Percentiles rank a stretch among this genome's conserved stretches.
phyloP scores from a whole-genome alignment of 225 moss, liverwort and hornwort species.

The Pseudoscleropodium purum region DNA sequence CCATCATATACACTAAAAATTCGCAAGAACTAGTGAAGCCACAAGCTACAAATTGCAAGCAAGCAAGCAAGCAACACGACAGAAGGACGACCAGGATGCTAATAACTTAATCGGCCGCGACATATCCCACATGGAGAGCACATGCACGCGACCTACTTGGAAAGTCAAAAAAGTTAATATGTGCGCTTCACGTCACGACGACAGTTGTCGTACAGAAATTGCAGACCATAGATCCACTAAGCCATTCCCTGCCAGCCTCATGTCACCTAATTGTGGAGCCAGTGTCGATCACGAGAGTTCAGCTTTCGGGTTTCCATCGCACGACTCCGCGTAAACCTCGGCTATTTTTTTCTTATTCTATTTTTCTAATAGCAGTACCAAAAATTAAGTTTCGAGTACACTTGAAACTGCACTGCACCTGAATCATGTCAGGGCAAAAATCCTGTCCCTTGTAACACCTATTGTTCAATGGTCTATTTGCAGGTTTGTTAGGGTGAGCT shows the following conservation, averaged over 20 bases:
- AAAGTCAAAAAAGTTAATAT: background rate
- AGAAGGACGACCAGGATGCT: background rate
- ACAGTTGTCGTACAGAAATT: background rate
- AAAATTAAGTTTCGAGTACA: background rate
- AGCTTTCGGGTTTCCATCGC: background rate
- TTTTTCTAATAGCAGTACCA: background rate
- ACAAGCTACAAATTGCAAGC: background rate
- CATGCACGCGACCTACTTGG: background rate
- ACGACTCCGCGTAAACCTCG: background rate
- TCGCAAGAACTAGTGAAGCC: background rate
- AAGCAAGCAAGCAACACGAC: background rate
- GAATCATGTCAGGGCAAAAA: background rate
- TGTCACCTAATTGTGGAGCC: background rate
- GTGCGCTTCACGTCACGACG: background rate
- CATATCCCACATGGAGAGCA: background rate
- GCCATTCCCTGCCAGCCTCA: background rate
- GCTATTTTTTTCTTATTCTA: background rate
- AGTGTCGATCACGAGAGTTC: background rate
- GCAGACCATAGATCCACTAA: background rate
- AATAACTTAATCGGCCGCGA: background rate
- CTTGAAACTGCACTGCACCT: background rate
- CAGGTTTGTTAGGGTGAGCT: background rate
- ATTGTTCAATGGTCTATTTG: background rate
- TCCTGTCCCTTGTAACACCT: background rate
- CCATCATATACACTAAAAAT: background rate